Evolutionary conservation across 208 protist genomes (phyloP).

Genomic region (Herpetomonas tarakana): DNA sequence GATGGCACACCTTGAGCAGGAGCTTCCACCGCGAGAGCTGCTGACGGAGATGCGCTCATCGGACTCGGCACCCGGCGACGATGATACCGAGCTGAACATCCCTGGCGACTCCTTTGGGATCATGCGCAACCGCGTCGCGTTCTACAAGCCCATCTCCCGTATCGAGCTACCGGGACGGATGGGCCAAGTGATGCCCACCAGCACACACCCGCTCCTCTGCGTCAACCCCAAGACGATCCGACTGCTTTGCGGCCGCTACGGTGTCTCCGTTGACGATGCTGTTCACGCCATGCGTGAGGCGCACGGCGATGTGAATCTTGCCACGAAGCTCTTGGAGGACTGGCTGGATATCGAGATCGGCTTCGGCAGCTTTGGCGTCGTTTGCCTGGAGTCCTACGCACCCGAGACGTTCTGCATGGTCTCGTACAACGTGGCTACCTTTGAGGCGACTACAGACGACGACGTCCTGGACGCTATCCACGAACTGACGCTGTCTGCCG

Average conservation of each 20-base stretch:
- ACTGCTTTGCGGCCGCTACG: constrained; percentile 62
- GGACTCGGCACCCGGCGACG: constrained; percentile 33
- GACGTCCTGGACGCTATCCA: constrained; percentile 84
- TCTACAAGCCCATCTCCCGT: constrained; percentile 76
- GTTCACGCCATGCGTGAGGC: constrained; percentile 43
- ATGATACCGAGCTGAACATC: constrained; percentile 48
- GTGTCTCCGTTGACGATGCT: constrained; percentile 42
- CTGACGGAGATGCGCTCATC: constrained; percentile 42
- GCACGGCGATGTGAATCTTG: constrained; percentile 63
- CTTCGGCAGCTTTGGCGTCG: constrained; percentile 74
- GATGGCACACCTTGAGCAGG: constrained; percentile 59
- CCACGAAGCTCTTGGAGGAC: constrained; percentile 48
- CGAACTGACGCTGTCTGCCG: constrained; percentile 82
- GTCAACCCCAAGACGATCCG: constrained; percentile 53
- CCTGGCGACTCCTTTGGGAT: constrained; percentile 88
- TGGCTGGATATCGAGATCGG: constrained; percentile 35
- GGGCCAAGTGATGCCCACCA: constrained; percentile 61
- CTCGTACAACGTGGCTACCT: constrained; percentile 65
- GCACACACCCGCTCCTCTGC: constrained; percentile 50
- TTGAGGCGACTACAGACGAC: constrained; percentile 54
- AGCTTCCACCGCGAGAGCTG: constrained; percentile 66
- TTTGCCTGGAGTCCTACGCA: constrained; percentile 82
- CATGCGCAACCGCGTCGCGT: constrained; percentile 77
- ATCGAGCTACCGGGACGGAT: constrained; percentile 24
- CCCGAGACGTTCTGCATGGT: constrained; percentile 85